A percentile compares a stretch with the other conserved stretches of the same genome.
Conservation (phyloP, 2,329 filamentous ascomycete genomes). For the Ilyonectria sp. region DNA sequence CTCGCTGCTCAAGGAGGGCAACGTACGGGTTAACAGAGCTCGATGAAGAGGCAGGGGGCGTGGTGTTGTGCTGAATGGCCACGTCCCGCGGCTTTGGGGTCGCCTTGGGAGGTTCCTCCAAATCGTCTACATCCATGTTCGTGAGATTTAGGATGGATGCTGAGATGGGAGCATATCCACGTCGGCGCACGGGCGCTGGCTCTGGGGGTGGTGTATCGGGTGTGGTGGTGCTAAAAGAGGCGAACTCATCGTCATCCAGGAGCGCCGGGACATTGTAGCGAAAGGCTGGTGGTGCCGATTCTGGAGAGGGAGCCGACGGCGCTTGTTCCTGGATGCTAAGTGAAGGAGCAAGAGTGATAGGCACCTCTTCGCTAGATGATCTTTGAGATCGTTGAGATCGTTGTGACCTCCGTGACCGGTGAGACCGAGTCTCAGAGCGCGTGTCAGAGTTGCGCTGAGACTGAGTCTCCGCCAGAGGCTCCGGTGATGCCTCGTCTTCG, state of each 20-base stretch:
- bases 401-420: slow-evolving; percentile 12
- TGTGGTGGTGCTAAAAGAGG: slow-evolving; percentile 18
- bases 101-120: slow-evolving; percentile 2
- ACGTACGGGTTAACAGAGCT: slow-evolving; percentile 49
- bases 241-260: slow-evolving; percentile 41
- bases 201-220: slow-evolving; percentile 15
- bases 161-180: slow-evolving; percentile 42
- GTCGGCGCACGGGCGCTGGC: slow-evolving; percentile 10
- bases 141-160: slow-evolving; percentile 38
- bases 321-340: slow-evolving; percentile 24
- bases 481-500: slow-evolving; percentile 29
- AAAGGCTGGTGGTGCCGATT: slow-evolving; percentile 32
- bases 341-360: slow-evolving; percentile 38
- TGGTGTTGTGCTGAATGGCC: neutral
- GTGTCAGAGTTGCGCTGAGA: slow-evolving; percentile 13
- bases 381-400: slow-evolving; percentile 5
- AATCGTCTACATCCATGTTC: slow-evolving; percentile 26
- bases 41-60: slow-evolving; percentile 34
- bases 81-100: slow-evolving; percentile 8
- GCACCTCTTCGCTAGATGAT: slow-evolving; percentile 4
- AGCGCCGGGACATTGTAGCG: slow-evolving; percentile 39
- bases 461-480: slow-evolving; percentile 1
- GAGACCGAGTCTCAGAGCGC: slow-evolving; percentile 24
- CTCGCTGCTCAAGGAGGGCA: slow-evolving; percentile 50
- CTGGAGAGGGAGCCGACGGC: slow-evolving; percentile 30